A percentile compares a stretch with the other conserved stretches of the same genome.
phyloP scores from a whole-genome alignment of 495 filamentous ascomycete genomes.

The Talaromyces proteolyticus region DNA sequence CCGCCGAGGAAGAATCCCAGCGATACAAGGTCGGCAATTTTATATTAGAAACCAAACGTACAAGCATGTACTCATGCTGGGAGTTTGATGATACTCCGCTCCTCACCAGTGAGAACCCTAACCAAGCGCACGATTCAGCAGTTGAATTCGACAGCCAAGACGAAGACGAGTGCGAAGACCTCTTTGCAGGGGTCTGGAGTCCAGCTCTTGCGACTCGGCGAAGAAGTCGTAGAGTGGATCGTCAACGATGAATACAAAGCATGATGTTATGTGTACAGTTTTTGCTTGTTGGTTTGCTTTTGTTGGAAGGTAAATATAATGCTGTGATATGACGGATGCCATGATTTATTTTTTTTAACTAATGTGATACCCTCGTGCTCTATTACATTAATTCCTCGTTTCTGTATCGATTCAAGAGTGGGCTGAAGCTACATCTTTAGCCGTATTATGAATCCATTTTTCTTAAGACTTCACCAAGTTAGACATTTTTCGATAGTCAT shows the following conservation, averaged over 20 bases:
- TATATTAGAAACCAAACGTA: conserved; percentile 82
- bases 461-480: too few relatives aligned
- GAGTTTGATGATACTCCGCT: conserved; percentile 39
- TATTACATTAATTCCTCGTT: background rate
- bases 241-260: too few relatives aligned
- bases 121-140: background rate
- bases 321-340: too few relatives aligned
- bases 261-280: too few relatives aligned
- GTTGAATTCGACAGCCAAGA: conserved; percentile 85
- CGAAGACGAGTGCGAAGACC: conserved; percentile 91
- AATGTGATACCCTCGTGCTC: background rate
- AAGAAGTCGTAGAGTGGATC: conserved; percentile 44
- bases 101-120: background rate
- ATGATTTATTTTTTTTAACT: background rate
- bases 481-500: too few relatives aligned
- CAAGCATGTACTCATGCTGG: conserved; percentile 61
- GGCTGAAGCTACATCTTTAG: background rate
- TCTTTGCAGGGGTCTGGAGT: conserved; percentile 87
- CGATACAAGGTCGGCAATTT: conserved; percentile 94
- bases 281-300: background rate
- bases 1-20: conserved; percentile 73
- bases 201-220: conserved; percentile 60
- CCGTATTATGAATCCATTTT: too few relatives aligned
- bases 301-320: too few relatives aligned
- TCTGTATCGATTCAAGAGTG: too few relatives aligned